Evolutionary conservation across 768 basidiomycete genomes (phyloP).

Genomic region (Suillus occidentalis): DNA sequence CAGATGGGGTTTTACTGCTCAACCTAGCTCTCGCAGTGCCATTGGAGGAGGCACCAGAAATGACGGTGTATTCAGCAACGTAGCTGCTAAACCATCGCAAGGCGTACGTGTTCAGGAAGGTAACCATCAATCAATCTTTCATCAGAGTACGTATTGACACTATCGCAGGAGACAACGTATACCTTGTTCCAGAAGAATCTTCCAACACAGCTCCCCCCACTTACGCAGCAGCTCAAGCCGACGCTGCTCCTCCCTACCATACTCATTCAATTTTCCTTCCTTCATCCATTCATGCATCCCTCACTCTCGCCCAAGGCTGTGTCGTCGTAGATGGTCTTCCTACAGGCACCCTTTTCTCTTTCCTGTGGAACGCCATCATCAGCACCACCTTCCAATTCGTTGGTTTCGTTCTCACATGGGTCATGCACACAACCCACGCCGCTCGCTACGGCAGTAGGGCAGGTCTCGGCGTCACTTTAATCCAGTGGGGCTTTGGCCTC

Average conservation of each 20-base stretch:
- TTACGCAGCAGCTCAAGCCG: constrained; percentile 88
- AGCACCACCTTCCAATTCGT: constrained; percentile 98
- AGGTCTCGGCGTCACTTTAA: constrained; percentile 93
- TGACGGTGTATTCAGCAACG: constrained; percentile 94
- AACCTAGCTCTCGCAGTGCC: constrained; percentile 31
- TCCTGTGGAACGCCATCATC: constrained; percentile 91
- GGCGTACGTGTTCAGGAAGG: constrained; percentile 64
- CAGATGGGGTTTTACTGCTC: constrained; percentile 45
- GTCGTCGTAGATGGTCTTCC: constrained; percentile 90
- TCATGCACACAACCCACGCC: constrained; percentile 91
- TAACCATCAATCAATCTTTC: constrained; percentile 28
- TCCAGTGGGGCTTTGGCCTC: constrained; percentile 90
- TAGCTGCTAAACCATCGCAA: constrained; percentile 80
- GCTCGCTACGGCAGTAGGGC: constrained; percentile 92
- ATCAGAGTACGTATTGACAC: constrained; percentile 5
- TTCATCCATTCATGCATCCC: constrained; percentile 47
- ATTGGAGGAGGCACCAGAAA: constrained; percentile 71
- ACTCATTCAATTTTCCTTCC: constrained; percentile 97
- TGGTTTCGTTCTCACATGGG: constrained; percentile 89
- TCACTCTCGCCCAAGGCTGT: constrained; percentile 49
- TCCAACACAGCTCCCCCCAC: constrained; percentile 87
- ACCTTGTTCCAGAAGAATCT: constrained; percentile 78
- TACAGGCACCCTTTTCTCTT: constrained; percentile 79
- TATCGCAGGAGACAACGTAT: constrained; percentile 63
- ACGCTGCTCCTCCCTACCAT: constrained; percentile 98